These are phyloP conservation scores for Bjerkandera adusta DNA, from an alignment of 1,284 basidiomycete species.

Conservation along the genomic window DNA sequence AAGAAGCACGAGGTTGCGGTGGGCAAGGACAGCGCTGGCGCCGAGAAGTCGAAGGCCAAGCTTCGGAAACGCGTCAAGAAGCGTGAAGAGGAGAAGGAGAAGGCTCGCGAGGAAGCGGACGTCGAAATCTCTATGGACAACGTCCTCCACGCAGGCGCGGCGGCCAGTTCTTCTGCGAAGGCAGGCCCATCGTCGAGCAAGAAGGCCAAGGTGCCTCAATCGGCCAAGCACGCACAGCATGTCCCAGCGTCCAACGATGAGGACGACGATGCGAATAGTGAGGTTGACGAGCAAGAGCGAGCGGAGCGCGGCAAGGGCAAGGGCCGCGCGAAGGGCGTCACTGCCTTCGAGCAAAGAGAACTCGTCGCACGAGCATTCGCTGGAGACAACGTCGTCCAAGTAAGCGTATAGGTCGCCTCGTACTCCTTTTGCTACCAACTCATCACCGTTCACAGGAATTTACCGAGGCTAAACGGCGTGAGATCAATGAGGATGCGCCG, in stretches of 20 bases:
- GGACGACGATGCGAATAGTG: slow-evolving; percentile 58
- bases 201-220: neutral
- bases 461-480: slow-evolving; percentile 75
- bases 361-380: slow-evolving; percentile 95
- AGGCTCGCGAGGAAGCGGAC: slow-evolving; percentile 66
- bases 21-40: slow-evolving; percentile 56
- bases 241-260: slow-evolving; percentile 28
- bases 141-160: slow-evolving; percentile 41
- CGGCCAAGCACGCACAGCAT: slow-evolving; percentile 13
- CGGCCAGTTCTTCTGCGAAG: slow-evolving; percentile 9
- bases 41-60: slow-evolving; percentile 67
- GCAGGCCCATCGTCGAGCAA: slow-evolving; percentile 17
- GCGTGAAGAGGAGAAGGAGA: slow-evolving; percentile 50
- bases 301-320: slow-evolving; percentile 41
- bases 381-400: slow-evolving; percentile 91
- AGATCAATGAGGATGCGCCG: slow-evolving; percentile 84
- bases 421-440: neutral
- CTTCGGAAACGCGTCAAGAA: slow-evolving; percentile 63
- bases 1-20: slow-evolving; percentile 71
- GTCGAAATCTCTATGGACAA: slow-evolving; percentile 73
- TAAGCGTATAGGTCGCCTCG: slow-evolving; percentile 31
- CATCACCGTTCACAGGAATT: slow-evolving; percentile 70
- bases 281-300: slow-evolving; percentile 66
- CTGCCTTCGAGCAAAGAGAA: slow-evolving; percentile 82
- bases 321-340: slow-evolving; percentile 39